These are phyloP conservation scores for Earliella scabrosa DNA, from an alignment of 1,284 basidiomycete species.

Conservation along the genomic window DNA sequence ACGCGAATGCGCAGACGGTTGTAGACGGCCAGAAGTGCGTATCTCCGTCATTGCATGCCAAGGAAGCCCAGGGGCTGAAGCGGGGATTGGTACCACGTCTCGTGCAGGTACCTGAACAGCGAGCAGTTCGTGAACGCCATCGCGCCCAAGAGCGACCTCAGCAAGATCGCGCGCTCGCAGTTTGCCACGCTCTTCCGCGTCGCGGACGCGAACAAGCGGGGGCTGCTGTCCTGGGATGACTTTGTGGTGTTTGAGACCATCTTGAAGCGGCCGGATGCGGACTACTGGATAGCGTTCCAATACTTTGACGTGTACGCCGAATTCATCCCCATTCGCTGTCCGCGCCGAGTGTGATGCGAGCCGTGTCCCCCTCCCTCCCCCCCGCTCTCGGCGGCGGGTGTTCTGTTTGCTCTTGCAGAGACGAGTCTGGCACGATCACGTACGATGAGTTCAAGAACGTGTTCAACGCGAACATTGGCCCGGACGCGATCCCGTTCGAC, in stretches of 20 bases:
- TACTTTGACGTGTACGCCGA: conserved; percentile 88
- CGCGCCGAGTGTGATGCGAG: conserved; percentile 12
- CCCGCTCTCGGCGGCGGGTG: not conserved
- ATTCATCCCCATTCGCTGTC: not conserved
- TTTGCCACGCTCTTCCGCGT: conserved; percentile 91
- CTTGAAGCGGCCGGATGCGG: conserved; percentile 89
- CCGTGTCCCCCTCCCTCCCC: not conserved
- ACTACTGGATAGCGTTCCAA: conserved; percentile 95
- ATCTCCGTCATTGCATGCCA: not conserved
- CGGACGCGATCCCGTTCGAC: conserved; percentile 89
- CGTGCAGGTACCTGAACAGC: conserved; percentile 72
- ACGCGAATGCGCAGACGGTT: conserved; percentile 74
- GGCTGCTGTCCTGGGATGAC: conserved; percentile 91
- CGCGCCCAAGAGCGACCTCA: conserved; percentile 82
- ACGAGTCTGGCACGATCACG: conserved; percentile 86
- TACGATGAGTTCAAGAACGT: conserved; percentile 94
- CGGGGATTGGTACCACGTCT: not conserved
- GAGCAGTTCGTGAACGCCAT: conserved; percentile 93
- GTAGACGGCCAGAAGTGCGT: conserved; percentile 83
- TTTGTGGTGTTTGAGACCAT: conserved; percentile 93
- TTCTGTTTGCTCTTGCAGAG: conserved; percentile 50
- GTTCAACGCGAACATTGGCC: conserved; percentile 80
- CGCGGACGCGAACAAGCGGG: conserved; percentile 80
- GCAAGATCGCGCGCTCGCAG: conserved; percentile 84
- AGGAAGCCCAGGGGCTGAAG: not conserved